These are phyloP conservation scores for Fusarium transvaalense DNA, from an alignment of 2,329 filamentous ascomycete species.

Conservation along the genomic window DNA sequence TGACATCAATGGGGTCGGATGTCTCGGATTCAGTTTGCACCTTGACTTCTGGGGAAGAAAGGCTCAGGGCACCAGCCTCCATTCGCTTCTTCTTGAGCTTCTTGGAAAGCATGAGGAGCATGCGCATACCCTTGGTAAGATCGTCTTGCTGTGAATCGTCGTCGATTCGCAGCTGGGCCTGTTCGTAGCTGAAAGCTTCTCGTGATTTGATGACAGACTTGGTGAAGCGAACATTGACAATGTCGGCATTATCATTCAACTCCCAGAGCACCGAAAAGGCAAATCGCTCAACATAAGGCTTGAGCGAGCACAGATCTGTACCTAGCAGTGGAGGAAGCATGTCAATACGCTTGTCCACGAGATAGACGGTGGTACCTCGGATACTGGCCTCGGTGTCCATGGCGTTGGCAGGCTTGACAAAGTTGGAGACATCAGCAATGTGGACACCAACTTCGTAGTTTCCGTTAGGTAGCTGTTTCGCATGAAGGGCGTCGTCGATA, in stretches of 20 bases:
- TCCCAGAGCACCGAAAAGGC: constrained; percentile 93
- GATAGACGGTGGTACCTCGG: constrained; percentile 94
- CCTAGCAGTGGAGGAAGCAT: constrained; percentile 98
- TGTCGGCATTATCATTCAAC: constrained; percentile 84
- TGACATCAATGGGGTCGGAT: constrained; percentile 94
- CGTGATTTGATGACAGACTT: constrained; percentile 98
- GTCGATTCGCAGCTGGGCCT: constrained; percentile 94
- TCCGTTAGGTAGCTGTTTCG: constrained; percentile 85
- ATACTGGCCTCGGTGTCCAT: constrained; percentile 97
- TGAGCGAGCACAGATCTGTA: constrained; percentile 95
- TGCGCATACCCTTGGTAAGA: constrained; percentile 89
- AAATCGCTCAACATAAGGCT: constrained; percentile 96
- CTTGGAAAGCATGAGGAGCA: constrained; percentile 87
- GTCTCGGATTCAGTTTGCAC: constrained; percentile 96
- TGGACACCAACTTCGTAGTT: constrained; percentile 97
- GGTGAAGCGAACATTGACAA: constrained; percentile 88
- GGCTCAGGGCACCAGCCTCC: constrained; percentile 93
- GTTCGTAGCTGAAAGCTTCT: constrained; percentile 97
- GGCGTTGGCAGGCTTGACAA: constrained; percentile 95
- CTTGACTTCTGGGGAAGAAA: constrained; percentile 97
- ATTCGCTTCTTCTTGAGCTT: constrained; percentile 95
- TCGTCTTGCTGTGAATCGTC: constrained; percentile 89
- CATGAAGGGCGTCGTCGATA: constrained; percentile 97
- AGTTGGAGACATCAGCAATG: constrained; percentile 99
- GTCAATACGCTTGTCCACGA: constrained; percentile 99